Evolutionary conservation across 2,329 filamentous ascomycete species (phyloP).

Genomic region (Xylariaceae sp.): DNA sequence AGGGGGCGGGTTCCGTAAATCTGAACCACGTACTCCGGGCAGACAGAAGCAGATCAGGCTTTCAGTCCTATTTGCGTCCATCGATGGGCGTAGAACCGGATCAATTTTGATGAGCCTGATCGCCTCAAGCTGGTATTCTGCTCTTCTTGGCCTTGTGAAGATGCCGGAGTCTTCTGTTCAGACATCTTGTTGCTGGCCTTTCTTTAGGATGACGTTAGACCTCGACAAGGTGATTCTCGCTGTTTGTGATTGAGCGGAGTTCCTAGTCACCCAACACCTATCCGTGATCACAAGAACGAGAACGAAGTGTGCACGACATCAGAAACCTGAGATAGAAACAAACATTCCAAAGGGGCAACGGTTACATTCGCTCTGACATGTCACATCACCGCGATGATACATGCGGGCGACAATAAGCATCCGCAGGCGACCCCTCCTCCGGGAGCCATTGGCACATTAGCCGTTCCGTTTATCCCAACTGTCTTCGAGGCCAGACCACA

Average conservation of each 20-base stretch:
- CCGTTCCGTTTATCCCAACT: too few species aligned
- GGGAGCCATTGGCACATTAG: too few species aligned
- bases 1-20: neutral
- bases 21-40: slow-evolving; percentile 9
- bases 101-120: slow-evolving; percentile 5
- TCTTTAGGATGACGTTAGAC: neutral
- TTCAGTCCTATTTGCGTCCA: slow-evolving; percentile 18
- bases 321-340: too few species aligned
- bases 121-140: neutral
- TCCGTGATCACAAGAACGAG: neutral
- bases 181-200: slow-evolving; percentile 1
- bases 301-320: neutral
- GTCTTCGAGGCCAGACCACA: too few species aligned
- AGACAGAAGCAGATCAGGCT: slow-evolving; percentile 18
- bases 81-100: slow-evolving; percentile 14
- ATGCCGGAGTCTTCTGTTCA: neutral
- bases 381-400: too few species aligned
- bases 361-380: too few species aligned
- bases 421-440: too few species aligned
- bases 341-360: too few species aligned
- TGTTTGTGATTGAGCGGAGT: neutral
- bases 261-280: neutral
- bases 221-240: neutral
- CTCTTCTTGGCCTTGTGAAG: neutral
- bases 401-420: too few species aligned